Evolutionary conservation across 768 basidiomycete species (phyloP).

Genomic region (Exidia glandulosa): DNA sequence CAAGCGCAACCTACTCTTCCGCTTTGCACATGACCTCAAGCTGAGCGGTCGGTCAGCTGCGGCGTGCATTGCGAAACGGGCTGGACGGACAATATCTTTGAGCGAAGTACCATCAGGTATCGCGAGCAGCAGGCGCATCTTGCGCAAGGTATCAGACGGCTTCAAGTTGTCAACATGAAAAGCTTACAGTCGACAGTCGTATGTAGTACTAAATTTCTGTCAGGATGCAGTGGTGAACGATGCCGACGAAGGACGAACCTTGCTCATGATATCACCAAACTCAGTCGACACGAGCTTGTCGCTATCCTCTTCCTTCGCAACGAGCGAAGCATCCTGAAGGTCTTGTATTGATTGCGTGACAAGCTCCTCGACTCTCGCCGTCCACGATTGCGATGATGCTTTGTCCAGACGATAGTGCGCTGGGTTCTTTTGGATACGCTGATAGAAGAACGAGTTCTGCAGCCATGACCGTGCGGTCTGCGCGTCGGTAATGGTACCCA

Average conservation of each 20-base stretch:
- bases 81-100: constrained; percentile 49
- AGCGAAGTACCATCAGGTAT: constrained; percentile 43
- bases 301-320: constrained; percentile 29
- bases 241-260: constrained; percentile 31
- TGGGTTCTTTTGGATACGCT: constrained; percentile 78
- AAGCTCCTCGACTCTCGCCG: constrained; percentile 59
- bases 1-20: constrained; percentile 48
- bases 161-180: constrained; percentile 1
- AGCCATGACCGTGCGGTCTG: constrained; percentile 75
- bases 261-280: constrained; percentile 81
- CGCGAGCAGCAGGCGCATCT: constrained; percentile 62
- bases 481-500: constrained; percentile 68
- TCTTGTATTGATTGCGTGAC: constrained; percentile 53
- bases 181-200: constrained; percentile 49
- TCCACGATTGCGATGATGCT: constrained; percentile 47
- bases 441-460: constrained; percentile 73
- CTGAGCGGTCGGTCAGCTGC: constrained; percentile 22
- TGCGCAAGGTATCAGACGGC: background rate
- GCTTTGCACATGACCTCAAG: constrained; percentile 54
- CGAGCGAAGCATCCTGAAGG: constrained; percentile 50
- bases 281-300: constrained; percentile 50
- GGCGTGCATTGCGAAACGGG: constrained; percentile 14
- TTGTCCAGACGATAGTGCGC: constrained; percentile 54
- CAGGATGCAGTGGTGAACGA: background rate
- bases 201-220: constrained; percentile 51